Evolutionary conservation across 257 asterid species (phyloP).

Genomic region (Asclepias syriaca): DNA sequence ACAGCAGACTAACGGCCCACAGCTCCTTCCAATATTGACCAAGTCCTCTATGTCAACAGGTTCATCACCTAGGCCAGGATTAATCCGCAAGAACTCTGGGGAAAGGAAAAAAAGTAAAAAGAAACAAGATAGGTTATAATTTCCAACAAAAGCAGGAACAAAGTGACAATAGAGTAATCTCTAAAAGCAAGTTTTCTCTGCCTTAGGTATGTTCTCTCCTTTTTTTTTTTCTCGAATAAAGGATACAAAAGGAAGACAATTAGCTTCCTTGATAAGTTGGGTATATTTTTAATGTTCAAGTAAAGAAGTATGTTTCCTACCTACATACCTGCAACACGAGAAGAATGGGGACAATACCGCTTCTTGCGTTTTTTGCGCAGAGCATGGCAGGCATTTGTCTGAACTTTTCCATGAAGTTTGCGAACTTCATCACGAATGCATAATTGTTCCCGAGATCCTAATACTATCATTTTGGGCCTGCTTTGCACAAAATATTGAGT

Average conservation of each 20-base stretch:
- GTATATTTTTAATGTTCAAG: background rate
- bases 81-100: slow-evolving; percentile 60
- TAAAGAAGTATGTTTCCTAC: background rate
- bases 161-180: background rate
- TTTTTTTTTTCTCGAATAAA: background rate
- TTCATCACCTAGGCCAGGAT: slow-evolving; percentile 79
- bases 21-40: slow-evolving; percentile 84
- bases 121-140: background rate
- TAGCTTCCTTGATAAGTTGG: background rate
- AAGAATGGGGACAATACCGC: slow-evolving; percentile 63
- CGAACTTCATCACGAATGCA: slow-evolving; percentile 92
- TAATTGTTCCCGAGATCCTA: slow-evolving; percentile 96
- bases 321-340: slow-evolving; percentile 72
- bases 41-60: slow-evolving; percentile 97
- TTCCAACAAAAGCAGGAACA: background rate
- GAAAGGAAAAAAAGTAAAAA: background rate
- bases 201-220: background rate
- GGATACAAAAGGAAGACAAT: background rate
- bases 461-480: slow-evolving; percentile 95
- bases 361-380: slow-evolving; percentile 69
- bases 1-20: slow-evolving; percentile 68
- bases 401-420: slow-evolving; percentile 80
- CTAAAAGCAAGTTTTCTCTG: background rate
- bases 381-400: slow-evolving; percentile 90
- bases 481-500: slow-evolving; percentile 21